Conservation (phyloP, 2,329 filamentous ascomycete species). For the Proliferodiscus dingleyae region DNA sequence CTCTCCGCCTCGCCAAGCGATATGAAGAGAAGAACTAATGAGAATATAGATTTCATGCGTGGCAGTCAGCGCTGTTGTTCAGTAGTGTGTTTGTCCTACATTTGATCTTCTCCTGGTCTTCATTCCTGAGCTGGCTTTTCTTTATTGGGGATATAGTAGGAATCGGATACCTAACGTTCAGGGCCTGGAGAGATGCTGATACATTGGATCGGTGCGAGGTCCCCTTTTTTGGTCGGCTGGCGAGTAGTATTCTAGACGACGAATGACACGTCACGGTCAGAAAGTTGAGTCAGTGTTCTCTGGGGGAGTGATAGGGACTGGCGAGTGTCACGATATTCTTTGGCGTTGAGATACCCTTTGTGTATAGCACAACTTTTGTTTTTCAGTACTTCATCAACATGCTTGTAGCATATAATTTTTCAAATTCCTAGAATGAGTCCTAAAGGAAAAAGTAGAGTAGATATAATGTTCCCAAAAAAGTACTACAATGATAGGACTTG, state of each 20-base stretch:
- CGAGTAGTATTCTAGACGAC: slow-evolving; percentile 86
- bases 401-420: too few relatives aligned
- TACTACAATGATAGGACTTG: too few relatives aligned
- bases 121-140: slow-evolving; percentile 77
- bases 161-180: slow-evolving; percentile 70
- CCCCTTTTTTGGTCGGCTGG: slow-evolving; percentile 78
- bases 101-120: slow-evolving; percentile 80
- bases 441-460: too few relatives aligned
- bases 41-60: slow-evolving; percentile 76
- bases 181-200: slow-evolving; percentile 76
- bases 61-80: slow-evolving; percentile 86
- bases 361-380: too few relatives aligned
- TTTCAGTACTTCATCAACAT: too few relatives aligned
- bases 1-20: neutral
- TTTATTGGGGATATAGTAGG: slow-evolving; percentile 70
- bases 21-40: neutral
- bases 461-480: too few relatives aligned
- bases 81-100: slow-evolving; percentile 71
- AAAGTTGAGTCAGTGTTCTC: too few relatives aligned
- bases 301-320: too few relatives aligned
- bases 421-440: too few relatives aligned
- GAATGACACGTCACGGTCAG: too few relatives aligned
- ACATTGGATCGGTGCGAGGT: slow-evolving; percentile 60
- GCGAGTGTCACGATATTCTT: too few relatives aligned
- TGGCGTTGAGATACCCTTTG: too few relatives aligned